These are phyloP conservation scores for Puccinia coronata DNA, from an alignment of 1,284 basidiomycete genomes.

Conservation along the genomic window DNA sequence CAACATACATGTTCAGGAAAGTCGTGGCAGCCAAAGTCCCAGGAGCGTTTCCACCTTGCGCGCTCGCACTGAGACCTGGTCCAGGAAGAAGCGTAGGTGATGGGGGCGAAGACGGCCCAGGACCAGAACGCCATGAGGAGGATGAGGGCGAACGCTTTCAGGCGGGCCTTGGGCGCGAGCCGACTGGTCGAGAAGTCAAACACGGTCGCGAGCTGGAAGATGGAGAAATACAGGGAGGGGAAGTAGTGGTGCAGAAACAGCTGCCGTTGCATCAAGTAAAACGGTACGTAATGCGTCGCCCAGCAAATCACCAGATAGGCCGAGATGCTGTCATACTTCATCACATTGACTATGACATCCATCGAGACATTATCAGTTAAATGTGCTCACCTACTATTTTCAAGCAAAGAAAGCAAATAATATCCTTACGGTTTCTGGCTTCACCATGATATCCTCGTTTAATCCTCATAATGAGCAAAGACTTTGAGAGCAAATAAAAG, in stretches of 20 bases:
- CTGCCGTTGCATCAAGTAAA: constrained; percentile 93
- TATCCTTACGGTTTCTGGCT: constrained; percentile 77
- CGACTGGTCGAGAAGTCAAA: constrained; percentile 84
- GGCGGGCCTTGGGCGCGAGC: constrained; percentile 72
- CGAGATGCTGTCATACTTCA: constrained; percentile 87
- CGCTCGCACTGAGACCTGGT: constrained; percentile 74
- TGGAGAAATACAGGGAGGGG: constrained; percentile 89
- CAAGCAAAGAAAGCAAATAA: too few species aligned
- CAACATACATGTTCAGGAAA: constrained; percentile 26
- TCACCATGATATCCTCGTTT: constrained; percentile 85
- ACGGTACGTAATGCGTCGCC: constrained; percentile 91
- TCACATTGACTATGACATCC: constrained; percentile 67
- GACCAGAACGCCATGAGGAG: constrained; percentile 74
- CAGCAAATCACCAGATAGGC: constrained; percentile 91
- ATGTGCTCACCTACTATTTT: too few species aligned
- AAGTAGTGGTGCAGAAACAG: constrained; percentile 97
- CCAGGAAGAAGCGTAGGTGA: constrained; percentile 85
- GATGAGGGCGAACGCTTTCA: constrained; percentile 76
- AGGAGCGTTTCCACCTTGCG: constrained; percentile 82
- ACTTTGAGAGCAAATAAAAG: constrained; percentile 70
- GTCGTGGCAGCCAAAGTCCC: constrained; percentile 92
- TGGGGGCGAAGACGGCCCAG: constrained; percentile 76
- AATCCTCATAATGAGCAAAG: constrained; percentile 77
- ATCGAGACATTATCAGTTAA: background rate
- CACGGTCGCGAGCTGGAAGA: constrained; percentile 73